A percentile compares a stretch with the other conserved stretches of the same genome.
Conservation (phyloP, 305 asterid species). For the Solanum hybrid region DNA sequence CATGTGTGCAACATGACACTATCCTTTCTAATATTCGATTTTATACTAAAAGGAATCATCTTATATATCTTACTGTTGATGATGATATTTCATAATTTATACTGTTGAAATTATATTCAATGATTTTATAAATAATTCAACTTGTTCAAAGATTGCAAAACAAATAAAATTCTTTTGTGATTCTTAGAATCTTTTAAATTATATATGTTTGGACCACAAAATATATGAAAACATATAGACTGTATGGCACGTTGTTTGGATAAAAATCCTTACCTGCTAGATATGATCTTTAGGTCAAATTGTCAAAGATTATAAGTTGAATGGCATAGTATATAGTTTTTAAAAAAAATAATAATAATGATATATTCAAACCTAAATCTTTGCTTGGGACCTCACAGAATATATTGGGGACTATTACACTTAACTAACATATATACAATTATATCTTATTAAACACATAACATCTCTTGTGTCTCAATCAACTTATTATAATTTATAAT, state of each 20-base stretch:
- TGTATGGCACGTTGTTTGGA: neutral
- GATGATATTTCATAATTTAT: neutral
- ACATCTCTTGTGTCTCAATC: neutral
- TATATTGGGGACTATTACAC: neutral
- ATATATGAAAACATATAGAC: neutral
- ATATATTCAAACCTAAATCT: constrained; percentile 17
- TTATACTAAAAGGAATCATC: neutral
- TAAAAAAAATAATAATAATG: neutral
- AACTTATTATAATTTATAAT: neutral
- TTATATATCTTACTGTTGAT: neutral
- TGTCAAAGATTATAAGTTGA: constrained; percentile 43
- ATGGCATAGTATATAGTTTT: neutral
- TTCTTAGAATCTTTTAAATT: neutral
- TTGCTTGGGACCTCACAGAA: constrained; percentile 25
- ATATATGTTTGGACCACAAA: neutral
- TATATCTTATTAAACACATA: neutral
- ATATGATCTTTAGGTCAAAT: constrained; percentile 22
- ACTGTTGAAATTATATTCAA: neutral
- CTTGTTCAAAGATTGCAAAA: neutral
- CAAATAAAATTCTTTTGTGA: neutral
- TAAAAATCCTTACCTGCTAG: constrained; percentile 6
- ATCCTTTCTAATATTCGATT: neutral
- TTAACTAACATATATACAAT: neutral
- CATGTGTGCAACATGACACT: neutral
- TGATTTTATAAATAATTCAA: neutral